Percentiles rank a stretch among this genome's conserved stretches.
These are phyloP conservation scores for Colletotrichum simmondsii DNA, from an alignment of 2,329 filamentous ascomycete genomes.

Conservation along the genomic window DNA sequence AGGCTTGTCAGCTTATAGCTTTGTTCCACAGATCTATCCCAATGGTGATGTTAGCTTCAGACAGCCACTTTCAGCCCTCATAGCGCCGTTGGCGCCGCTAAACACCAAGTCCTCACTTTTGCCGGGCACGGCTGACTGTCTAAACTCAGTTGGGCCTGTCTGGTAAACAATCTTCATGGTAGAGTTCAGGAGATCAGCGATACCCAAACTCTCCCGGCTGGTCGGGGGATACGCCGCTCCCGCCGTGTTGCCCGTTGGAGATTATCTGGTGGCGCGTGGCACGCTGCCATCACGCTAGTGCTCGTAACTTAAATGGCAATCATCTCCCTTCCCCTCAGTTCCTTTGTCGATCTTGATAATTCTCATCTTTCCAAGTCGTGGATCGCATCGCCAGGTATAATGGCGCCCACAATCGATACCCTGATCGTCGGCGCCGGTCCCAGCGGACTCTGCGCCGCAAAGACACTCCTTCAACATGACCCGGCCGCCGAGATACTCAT, in stretches of 20 bases:
- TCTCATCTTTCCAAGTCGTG: neutral
- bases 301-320: neutral
- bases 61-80: neutral
- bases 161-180: neutral
- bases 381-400: neutral
- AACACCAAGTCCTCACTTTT: neutral
- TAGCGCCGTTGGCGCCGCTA: neutral
- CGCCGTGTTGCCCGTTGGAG: neutral
- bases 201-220: neutral
- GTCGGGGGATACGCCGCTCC: neutral
- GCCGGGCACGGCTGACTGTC: neutral
- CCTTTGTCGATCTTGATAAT: neutral
- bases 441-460: constrained; percentile 56
- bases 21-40: neutral
- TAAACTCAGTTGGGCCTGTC: neutral
- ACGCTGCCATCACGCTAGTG: neutral
- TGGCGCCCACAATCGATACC: constrained; percentile 24
- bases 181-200: neutral
- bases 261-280: neutral
- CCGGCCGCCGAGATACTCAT: constrained; percentile 51
- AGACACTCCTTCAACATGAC: constrained; percentile 57
- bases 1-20: neutral
- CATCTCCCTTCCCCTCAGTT: neutral
- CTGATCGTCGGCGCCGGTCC: constrained; percentile 44
- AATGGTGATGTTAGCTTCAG: neutral